phyloP scores from a whole-genome alignment of 768 basidiomycete genomes.

The Tylopilus plumbeoviolaceoides region DNA sequence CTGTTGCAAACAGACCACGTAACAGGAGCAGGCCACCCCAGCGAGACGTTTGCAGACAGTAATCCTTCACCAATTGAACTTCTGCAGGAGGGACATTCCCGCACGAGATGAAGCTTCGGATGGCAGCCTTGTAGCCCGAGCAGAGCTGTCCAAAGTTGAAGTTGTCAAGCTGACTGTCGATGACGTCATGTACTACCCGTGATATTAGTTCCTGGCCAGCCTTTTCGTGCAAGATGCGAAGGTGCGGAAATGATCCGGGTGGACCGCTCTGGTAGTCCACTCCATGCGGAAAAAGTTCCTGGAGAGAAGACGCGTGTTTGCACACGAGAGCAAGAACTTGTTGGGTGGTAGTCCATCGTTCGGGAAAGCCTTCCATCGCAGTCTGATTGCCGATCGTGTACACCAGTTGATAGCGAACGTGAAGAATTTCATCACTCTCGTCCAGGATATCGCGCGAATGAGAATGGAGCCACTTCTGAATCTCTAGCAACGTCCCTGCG shows the following conservation, averaged over 20 bases:
- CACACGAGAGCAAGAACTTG: constrained; percentile 6
- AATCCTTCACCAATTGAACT: constrained; percentile 3
- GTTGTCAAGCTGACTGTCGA: constrained; percentile 12
- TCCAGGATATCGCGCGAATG: constrained; percentile 24
- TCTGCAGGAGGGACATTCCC: background rate
- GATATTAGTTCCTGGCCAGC: constrained; percentile 14
- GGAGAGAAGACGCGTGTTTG: constrained; percentile 12
- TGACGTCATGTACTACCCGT: constrained; percentile 12
- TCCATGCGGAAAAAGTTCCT: background rate
- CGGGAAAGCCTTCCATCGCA: constrained; percentile 6
- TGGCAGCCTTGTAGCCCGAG: background rate
- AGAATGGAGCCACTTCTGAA: constrained; percentile 25
- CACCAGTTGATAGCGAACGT: background rate
- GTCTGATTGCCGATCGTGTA: constrained; percentile 20
- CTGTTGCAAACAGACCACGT: constrained; percentile 36
- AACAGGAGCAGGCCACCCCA: constrained; percentile 28
- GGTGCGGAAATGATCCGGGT: constrained; percentile 18
- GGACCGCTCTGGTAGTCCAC: constrained; percentile 14
- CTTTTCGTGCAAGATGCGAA: constrained; percentile 19
- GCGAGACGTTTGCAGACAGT: background rate
- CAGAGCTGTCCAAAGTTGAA: constrained; percentile 12
- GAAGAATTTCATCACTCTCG: constrained; percentile 26
- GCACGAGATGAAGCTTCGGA: constrained; percentile 23
- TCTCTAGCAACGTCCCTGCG: constrained; percentile 20
- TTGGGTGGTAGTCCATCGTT: background rate